These are phyloP conservation scores for Saturnispora zaruensis DNA, from an alignment of 805 yeast species.

Conservation along the genomic window DNA sequence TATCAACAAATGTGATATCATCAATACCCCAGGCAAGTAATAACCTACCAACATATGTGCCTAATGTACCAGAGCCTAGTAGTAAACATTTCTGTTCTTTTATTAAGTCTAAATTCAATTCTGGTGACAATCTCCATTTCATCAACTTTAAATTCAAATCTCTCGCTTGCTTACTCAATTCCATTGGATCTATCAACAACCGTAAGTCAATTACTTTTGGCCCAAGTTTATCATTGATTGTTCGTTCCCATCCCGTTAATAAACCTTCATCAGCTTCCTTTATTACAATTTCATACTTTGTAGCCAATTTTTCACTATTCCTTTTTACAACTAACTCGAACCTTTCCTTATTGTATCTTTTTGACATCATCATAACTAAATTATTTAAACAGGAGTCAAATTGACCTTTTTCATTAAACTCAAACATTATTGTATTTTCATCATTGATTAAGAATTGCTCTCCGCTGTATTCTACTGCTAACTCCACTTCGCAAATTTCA, in stretches of 20 bases:
- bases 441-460: neutral
- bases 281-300: conserved; percentile 8
- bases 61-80: conserved; percentile 95
- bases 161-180: conserved; percentile 84
- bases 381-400: neutral
- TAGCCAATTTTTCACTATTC: neutral
- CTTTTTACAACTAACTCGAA: conserved; percentile 23
- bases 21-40: conserved; percentile 93
- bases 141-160: conserved; percentile 83
- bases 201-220: conserved; percentile 84
- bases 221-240: conserved; percentile 57
- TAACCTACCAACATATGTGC: conserved; percentile 81
- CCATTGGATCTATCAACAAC: conserved; percentile 67
- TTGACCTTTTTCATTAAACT: conserved; percentile 22
- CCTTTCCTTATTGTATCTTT: conserved; percentile 22
- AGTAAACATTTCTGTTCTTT: conserved; percentile 56
- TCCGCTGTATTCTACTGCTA: neutral
- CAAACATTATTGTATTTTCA: conserved; percentile 12
- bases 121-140: conserved; percentile 95
- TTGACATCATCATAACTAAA: neutral
- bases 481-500: conserved; percentile 4
- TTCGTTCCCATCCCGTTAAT: conserved; percentile 83
- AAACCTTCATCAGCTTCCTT: neutral
- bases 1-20: conserved; percentile 80
- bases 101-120: conserved; percentile 59